These are phyloP conservation scores for Blastomyces parvus DNA, from an alignment of 2,329 filamentous ascomycete species.

Conservation along the genomic window DNA sequence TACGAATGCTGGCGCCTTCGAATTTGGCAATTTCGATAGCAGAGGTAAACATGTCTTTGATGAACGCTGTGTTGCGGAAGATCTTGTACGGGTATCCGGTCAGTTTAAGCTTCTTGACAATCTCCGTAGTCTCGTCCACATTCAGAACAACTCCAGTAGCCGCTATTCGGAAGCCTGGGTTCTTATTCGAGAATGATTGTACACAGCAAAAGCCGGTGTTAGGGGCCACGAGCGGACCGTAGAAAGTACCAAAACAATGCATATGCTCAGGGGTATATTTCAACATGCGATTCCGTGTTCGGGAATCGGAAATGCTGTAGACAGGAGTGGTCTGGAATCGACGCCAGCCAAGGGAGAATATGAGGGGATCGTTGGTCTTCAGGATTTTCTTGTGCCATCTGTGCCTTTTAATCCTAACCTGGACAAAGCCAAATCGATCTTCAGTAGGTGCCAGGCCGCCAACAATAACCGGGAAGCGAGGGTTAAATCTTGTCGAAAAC, in stretches of 20 bases:
- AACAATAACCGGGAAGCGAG: slow-evolving; percentile 73
- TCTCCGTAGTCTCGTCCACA: slow-evolving; percentile 91
- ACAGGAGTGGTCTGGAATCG: slow-evolving; percentile 87
- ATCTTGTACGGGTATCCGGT: slow-evolving; percentile 93
- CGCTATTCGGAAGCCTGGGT: slow-evolving; percentile 84
- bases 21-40: slow-evolving; percentile 95
- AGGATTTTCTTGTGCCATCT: slow-evolving; percentile 99
- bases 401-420: slow-evolving; percentile 93
- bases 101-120: slow-evolving; percentile 98
- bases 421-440: slow-evolving; percentile 89
- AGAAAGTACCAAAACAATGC: slow-evolving; percentile 96
- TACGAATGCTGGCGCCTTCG: slow-evolving; percentile 89
- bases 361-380: slow-evolving; percentile 94
- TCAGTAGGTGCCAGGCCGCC: slow-evolving; percentile 90
- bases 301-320: slow-evolving; percentile 89
- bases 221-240: slow-evolving; percentile 86
- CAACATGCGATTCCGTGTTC: slow-evolving; percentile 90
- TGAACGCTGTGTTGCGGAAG: slow-evolving; percentile 98
- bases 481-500: slow-evolving; percentile 73
- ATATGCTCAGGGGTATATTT: slow-evolving; percentile 99
- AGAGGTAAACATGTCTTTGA: slow-evolving; percentile 96
- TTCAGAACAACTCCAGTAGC: slow-evolving; percentile 88
- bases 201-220: slow-evolving; percentile 95
- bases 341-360: slow-evolving; percentile 93
- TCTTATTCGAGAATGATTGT: slow-evolving; percentile 74